Evolutionary conservation across 2,329 filamentous ascomycete genomes (phyloP), one percentile per base, ranked within the genome.

Genomic region (Colletotrichum theobromicola): DNA sequence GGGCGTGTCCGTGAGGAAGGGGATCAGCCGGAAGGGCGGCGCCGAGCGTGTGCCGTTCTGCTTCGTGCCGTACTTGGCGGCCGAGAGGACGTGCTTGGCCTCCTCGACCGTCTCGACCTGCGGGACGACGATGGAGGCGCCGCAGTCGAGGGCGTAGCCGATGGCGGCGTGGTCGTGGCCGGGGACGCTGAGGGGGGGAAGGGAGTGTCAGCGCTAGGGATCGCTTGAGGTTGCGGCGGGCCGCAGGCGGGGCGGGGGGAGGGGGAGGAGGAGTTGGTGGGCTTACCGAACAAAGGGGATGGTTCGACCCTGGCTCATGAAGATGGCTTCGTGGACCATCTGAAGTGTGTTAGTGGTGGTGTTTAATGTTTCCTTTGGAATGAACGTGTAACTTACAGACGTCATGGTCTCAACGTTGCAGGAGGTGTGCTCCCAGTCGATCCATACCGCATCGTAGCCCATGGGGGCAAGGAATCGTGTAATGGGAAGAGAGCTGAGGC

Each of bases 371-470:
- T 18, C 26, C 4, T 28, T 18, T 16, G 18, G 16, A 4, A 5
- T 9, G 16, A 30, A 15, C 2, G 42, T 21, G n/a, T n/a, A 21
- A 65, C 64, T 32, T 55, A 75, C 73, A 57, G 53, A 83, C 2
- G 86, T 88, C 87, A 88, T 88, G n/a, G 86, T 88, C 79, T 88
- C 86, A 30, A 87, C 82, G 67, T 84, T 83, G 77, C 84, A 87
- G 4, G 85, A 79, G 9, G 81, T 82, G 78, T 88, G 87, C 77
- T 88, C 87, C 87, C 86, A 87, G 81, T 88, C 87, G 72, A 88
- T 84, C 82, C 84, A 87, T 1, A 86, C 81, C 10, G 81, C 74
- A 74, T 88, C 87, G 66, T 80, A 88, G 3, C 84, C 84, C 68
- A 88, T 79, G 13, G 84, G 84, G 4, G 87, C 85, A 18, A 85